Base-by-base conservation (phyloP, 2,329 filamentous ascomycete genomes). In the Stachybotrys chlorohalonatus region DNA sequence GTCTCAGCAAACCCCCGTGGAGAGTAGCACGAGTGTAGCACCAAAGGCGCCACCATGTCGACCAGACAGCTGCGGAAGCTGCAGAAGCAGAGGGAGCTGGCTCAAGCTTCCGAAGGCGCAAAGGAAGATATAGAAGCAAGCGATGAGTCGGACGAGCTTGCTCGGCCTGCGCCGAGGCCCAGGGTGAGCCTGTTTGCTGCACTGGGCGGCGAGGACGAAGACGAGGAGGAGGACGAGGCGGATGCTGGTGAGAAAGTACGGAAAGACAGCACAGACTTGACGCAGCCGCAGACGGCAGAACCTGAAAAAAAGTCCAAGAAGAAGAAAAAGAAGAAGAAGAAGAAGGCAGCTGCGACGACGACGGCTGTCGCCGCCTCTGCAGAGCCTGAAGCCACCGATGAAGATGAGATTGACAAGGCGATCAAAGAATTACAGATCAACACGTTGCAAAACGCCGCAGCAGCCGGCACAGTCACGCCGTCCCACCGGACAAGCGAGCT, bases 351-450 rank as follows among this genome's bases (percentile, higher is more conserved):
- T 16, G 52, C 58, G 31, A 52, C 59, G 2, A 45, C 56, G 1
- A 52, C 53, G 15, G 60, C 60, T 17, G 53, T 57, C 42, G 56
- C 64, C 31, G 55, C 59, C 55, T 31, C 24, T 15, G 32, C 32
- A 42, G 16, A 58, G 9, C 53, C 49, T 11, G 52, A 57, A 7
- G 58, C 55, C 11, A 62, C 63, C 31, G 69, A 67, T 1, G 67
- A 75, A 24, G 80, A 83, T 55, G 81, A 84, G 58, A 83, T 84
- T 53, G 81, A 83, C 59, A 72, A 71, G 55, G 80, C 77, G 2
- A 70, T 84, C 46, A 69, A 73, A 54, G 75, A 79, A 58, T 70
- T 83, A 52, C 74, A 73, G 46, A 66, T 79, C 17, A 64, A 62
- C 31, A 57, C 61, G 9, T 50, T 42, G 6, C 49, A 36, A 7